These are phyloP conservation scores for Penicillium egyptiacum DNA, from an alignment of 495 filamentous ascomycete genomes.

Conservation along the genomic window DNA sequence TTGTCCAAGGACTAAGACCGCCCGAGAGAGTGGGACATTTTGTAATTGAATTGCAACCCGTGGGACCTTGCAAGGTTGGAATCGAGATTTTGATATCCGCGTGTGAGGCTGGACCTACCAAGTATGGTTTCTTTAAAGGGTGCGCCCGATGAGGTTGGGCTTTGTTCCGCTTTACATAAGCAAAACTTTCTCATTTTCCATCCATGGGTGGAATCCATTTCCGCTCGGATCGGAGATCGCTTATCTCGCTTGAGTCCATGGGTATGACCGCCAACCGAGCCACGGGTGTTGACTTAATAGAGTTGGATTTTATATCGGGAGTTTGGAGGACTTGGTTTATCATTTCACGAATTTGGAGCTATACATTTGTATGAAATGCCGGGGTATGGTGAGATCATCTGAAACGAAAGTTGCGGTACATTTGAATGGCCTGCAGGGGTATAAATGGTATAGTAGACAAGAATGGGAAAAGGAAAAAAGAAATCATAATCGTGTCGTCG, in stretches of 20 bases:
- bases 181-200: neutral
- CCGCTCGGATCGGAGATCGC: conserved; percentile 1
- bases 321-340: no score
- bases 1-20: no score
- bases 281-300: neutral
- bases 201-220: neutral
- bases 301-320: neutral
- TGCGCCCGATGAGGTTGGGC: no score
- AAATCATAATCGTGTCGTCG: conserved; percentile 4
- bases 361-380: neutral
- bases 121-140: no score
- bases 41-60: no score
- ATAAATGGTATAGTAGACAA: neutral
- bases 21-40: no score
- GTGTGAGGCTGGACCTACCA: no score
- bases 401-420: neutral
- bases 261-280: neutral
- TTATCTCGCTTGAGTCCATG: neutral
- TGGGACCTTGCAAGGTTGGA: no score
- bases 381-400: neutral
- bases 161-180: conserved; percentile 1
- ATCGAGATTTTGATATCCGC: no score
- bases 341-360: neutral
- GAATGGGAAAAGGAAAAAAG: neutral
- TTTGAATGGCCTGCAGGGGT: conserved; percentile 5